phyloP scores from a whole-genome alignment of 164 flowering plant species.

The Macadamia integrifolia region DNA sequence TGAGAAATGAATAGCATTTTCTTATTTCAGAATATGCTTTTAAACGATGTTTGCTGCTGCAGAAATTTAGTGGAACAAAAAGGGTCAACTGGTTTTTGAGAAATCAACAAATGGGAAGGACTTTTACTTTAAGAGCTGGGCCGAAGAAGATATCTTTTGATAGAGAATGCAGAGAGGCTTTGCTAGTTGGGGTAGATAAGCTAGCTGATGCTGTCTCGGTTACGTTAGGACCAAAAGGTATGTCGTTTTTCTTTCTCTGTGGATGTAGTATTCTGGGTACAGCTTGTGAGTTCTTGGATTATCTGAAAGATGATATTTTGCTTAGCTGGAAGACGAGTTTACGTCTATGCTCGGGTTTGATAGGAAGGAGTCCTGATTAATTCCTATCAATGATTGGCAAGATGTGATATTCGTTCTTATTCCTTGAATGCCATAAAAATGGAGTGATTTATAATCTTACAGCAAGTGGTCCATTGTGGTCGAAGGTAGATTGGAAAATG shows the following conservation, averaged over 20 bases:
- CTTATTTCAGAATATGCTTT: neutral
- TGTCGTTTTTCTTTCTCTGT: too few species aligned
- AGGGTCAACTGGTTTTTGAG: neutral
- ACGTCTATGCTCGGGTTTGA: too few species aligned
- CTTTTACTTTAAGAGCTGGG: constrained; percentile 52
- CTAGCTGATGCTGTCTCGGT: constrained; percentile 94
- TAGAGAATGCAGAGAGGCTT: constrained; percentile 53
- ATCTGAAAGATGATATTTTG: too few species aligned
- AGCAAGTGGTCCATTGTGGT: neutral
- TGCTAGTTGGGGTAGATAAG: constrained; percentile 81
- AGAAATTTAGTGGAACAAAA: constrained; percentile 9
- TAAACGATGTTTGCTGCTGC: neutral
- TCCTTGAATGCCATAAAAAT: neutral
- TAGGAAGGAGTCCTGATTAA: too few species aligned
- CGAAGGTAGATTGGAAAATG: too few species aligned
- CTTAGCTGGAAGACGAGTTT: too few species aligned
- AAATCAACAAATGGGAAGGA: constrained; percentile 6
- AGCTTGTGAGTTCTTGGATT: too few species aligned
- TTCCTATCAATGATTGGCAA: neutral
- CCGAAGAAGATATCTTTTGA: constrained; percentile 68
- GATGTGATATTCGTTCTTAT: neutral
- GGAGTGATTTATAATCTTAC: neutral
- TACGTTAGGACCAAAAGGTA: constrained; percentile 75
- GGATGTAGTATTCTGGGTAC: too few species aligned
- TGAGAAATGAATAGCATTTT: neutral